phyloP scores from a whole-genome alignment of 2,329 filamentous ascomycete species.

The Calonectria leucothoes region DNA sequence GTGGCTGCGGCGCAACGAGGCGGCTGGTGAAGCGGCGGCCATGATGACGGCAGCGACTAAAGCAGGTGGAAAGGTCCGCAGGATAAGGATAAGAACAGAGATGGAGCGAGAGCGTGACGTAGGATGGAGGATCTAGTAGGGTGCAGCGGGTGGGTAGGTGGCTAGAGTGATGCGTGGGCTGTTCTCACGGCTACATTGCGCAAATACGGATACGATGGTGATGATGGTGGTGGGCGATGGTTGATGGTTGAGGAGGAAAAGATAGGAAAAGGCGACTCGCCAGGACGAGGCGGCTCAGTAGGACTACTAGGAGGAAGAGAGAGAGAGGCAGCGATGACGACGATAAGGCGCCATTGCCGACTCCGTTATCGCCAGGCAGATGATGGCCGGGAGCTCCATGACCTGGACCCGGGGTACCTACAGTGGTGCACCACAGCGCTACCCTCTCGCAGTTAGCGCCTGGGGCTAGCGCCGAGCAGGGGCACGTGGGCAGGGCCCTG shows the following conservation, averaged over 20 bases:
- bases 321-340: constrained; percentile 19
- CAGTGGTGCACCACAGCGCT: constrained; percentile 15
- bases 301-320: constrained; percentile 16
- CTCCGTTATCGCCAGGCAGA: constrained; percentile 27
- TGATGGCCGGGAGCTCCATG: constrained; percentile 17
- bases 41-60: constrained; percentile 12
- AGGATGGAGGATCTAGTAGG: neutral
- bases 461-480: neutral
- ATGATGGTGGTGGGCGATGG: neutral
- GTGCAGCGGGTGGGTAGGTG: neutral
- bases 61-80: neutral
- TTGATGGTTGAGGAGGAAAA: neutral
- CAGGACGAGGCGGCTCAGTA: neutral
- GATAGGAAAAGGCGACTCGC: neutral
- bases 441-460: constrained; percentile 8
- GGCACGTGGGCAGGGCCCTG: constrained; percentile 15
- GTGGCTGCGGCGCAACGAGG: constrained; percentile 50
- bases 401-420: constrained; percentile 6
- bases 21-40: constrained; percentile 51
- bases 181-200: constrained; percentile 40
- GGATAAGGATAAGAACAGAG: neutral
- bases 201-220: neutral
- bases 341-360: constrained; percentile 21
- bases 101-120: neutral
- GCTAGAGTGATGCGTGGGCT: constrained; percentile 1